Conservation (phyloP, 2,329 filamentous ascomycete genomes). For the Trichoderma atroviride region DNA sequence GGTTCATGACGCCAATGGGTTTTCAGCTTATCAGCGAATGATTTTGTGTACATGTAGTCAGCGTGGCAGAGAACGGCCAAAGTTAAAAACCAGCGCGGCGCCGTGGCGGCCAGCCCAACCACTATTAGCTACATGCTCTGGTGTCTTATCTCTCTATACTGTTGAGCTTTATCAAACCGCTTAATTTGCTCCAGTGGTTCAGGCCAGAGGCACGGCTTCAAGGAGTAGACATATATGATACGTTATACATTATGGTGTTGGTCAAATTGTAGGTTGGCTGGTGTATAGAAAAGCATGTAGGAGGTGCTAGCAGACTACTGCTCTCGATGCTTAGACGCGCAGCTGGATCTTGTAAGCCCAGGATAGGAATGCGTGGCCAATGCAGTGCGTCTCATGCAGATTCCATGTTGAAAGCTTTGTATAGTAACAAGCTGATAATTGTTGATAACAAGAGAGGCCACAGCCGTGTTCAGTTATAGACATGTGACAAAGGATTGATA, state of each 20-base stretch:
- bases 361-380: constrained; percentile 12
- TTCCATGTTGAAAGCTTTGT: not conserved
- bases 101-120: not conserved
- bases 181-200: not conserved
- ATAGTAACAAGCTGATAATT: not conserved
- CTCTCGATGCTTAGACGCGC: not conserved
- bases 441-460: not conserved
- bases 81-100: not conserved
- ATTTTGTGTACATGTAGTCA: not conserved
- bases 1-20: not conserved
- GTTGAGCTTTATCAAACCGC: not conserved
- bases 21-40: not conserved
- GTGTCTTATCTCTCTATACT: not conserved
- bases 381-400: constrained; percentile 6
- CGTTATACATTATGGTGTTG: not conserved
- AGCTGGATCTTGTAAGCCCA: not conserved
- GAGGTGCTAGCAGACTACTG: not conserved
- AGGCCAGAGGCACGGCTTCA: not conserved
- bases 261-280: not conserved
- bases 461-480: not conserved
- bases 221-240: not conserved
- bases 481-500: not conserved
- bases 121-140: not conserved
- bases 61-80: not conserved
- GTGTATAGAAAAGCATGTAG: not conserved